Evolutionary conservation across 164 flowering plant species (phyloP).

Genomic region (Liriodendron chinense): DNA sequence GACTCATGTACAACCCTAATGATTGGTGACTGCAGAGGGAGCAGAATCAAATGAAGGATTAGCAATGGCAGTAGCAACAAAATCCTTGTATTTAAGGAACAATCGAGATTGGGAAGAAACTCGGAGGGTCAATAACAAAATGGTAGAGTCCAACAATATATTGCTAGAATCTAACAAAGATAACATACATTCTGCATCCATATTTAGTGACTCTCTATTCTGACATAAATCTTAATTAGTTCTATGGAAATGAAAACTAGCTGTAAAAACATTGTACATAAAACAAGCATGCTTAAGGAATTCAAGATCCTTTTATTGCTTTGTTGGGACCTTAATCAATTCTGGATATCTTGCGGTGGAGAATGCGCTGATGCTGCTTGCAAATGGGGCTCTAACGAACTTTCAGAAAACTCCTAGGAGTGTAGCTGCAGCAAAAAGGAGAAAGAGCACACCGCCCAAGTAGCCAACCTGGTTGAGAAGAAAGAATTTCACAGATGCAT

Average conservation of each 20-base stretch:
- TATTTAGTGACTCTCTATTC: not conserved
- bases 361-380: not conserved
- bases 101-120: not conserved
- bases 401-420: slow-evolving; percentile 77
- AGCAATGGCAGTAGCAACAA: not conserved
- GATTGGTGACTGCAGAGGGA: no score
- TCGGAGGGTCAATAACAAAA: not conserved
- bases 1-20: no score
- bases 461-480: slow-evolving; percentile 77
- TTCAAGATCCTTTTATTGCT: not conserved
- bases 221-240: not conserved
- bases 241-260: not conserved
- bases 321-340: not conserved
- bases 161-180: not conserved
- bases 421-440: slow-evolving; percentile 86
- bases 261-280: not conserved
- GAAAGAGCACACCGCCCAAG: slow-evolving; percentile 79
- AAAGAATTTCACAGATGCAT: not conserved
- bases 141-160: not conserved
- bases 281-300: not conserved
- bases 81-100: not conserved
- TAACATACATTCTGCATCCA: not conserved
- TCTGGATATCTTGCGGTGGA: not conserved
- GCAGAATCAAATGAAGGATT: not conserved
- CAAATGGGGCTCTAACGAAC: not conserved